These are phyloP conservation scores for Linum lewisii DNA, from an alignment of 345 rosid genomes.

Conservation along the genomic window DNA sequence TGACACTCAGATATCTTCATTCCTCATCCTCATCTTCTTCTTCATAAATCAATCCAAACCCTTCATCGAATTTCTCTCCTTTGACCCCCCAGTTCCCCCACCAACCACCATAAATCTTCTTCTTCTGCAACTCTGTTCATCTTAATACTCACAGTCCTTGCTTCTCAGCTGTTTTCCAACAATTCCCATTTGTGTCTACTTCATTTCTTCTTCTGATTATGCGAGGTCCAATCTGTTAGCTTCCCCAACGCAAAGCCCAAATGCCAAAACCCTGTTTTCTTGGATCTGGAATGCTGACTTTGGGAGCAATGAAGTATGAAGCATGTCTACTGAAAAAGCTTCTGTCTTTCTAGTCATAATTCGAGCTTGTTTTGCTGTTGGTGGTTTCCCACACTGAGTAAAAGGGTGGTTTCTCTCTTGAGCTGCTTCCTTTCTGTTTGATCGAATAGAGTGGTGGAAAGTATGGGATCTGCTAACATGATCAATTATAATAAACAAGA, in stretches of 20 bases:
- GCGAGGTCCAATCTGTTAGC: no score
- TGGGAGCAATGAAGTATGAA: constrained; percentile 16
- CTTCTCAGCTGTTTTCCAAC: neutral
- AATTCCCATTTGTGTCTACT: neutral
- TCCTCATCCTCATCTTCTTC: neutral
- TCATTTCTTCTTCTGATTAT: no score
- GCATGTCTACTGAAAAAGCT: constrained; percentile 12
- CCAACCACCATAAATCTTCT: neutral
- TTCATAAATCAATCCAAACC: neutral
- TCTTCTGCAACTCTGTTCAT: neutral
- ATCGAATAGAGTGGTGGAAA: constrained; percentile 7
- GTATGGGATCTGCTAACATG: constrained; percentile 79
- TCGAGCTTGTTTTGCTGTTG: constrained; percentile 6
- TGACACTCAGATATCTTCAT: no score
- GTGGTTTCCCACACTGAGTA: neutral
- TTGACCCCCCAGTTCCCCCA: neutral
- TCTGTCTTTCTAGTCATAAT: constrained; percentile 2
- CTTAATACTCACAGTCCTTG: neutral
- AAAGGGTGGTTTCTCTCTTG: no score
- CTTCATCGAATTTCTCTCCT: no score
- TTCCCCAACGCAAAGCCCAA: neutral
- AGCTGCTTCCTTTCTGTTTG: constrained; percentile 8
- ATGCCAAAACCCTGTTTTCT: neutral
- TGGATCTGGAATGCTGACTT: constrained; percentile 31
- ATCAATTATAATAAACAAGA: constrained; percentile 44